These are phyloP conservation scores for Brasenia schreberi DNA, from an alignment of 164 flowering plant genomes.

Conservation along the genomic window DNA sequence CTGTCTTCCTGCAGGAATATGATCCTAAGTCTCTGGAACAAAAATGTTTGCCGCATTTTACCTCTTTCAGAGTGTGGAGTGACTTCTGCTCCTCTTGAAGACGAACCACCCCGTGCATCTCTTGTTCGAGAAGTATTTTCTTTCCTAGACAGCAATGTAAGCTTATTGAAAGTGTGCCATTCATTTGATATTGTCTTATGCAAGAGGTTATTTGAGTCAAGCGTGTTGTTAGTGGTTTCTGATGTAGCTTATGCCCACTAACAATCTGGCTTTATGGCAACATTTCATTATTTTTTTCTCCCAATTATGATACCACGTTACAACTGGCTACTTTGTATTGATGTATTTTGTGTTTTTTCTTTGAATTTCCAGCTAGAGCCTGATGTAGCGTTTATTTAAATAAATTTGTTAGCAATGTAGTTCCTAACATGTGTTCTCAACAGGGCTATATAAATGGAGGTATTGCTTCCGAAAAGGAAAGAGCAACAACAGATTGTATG, in stretches of 20 bases:
- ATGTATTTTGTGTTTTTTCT: too few species aligned
- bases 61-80: constrained; percentile 79
- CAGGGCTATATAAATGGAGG: constrained; percentile 98
- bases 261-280: too few species aligned
- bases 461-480: constrained; percentile 60
- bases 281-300: too few species aligned
- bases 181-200: neutral
- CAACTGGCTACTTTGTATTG: too few species aligned
- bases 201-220: neutral
- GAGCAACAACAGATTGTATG: constrained; percentile 13
- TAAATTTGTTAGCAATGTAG: too few species aligned
- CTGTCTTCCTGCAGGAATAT: constrained; percentile 49
- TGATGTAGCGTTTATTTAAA: too few species aligned
- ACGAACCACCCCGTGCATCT: constrained; percentile 48
- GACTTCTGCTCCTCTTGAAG: constrained; percentile 25
- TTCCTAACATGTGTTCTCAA: constrained; percentile 12
- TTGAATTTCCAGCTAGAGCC: too few species aligned
- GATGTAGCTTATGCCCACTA: too few species aligned
- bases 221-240: neutral
- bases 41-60: constrained; percentile 67
- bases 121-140: constrained; percentile 62
- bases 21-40: constrained; percentile 80
- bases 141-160: constrained; percentile 87
- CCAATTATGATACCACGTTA: too few species aligned
- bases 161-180: constrained; percentile 11